phyloP scores from a whole-genome alignment of 352 stramenopile genomes.

The Blastocystis sp. region DNA sequence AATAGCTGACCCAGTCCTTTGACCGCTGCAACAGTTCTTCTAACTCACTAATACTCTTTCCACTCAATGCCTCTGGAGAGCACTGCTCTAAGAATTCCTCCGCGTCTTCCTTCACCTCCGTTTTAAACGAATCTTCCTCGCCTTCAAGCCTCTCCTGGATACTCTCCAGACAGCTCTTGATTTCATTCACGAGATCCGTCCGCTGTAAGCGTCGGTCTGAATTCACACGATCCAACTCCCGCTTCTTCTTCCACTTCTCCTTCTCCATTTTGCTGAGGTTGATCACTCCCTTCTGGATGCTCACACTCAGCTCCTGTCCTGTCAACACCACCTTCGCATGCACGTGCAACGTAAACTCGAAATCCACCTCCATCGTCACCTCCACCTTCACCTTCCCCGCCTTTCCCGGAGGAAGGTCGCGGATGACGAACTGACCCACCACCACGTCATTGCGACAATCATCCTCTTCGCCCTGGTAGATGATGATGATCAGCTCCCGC shows the following conservation, averaged over 20 bases:
- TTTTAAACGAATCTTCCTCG: background rate
- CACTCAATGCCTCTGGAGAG: background rate
- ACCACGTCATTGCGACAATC: background rate
- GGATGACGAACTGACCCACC: background rate
- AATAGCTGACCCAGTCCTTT: no score
- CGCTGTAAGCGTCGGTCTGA: background rate
- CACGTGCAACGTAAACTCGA: background rate
- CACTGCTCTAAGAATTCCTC: background rate
- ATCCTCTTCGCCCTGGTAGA: slow-evolving; percentile 89
- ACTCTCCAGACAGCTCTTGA: background rate
- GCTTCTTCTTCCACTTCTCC: background rate
- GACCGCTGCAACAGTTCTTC: no score
- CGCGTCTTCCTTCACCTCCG: background rate
- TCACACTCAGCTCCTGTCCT: background rate
- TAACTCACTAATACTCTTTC: background rate
- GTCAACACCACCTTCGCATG: background rate
- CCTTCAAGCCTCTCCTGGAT: background rate
- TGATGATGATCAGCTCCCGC: slow-evolving; percentile 76
- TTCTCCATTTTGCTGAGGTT: background rate
- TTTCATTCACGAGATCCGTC: background rate
- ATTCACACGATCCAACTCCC: background rate
- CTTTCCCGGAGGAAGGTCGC: background rate
- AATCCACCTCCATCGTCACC: background rate
- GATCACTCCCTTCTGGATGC: background rate
- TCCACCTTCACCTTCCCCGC: background rate